Evolutionary conservation across 2,329 filamentous ascomycete species (phyloP), one percentile per base, ranked within the genome.

Genomic region (Stemphylium lycopersici): DNA sequence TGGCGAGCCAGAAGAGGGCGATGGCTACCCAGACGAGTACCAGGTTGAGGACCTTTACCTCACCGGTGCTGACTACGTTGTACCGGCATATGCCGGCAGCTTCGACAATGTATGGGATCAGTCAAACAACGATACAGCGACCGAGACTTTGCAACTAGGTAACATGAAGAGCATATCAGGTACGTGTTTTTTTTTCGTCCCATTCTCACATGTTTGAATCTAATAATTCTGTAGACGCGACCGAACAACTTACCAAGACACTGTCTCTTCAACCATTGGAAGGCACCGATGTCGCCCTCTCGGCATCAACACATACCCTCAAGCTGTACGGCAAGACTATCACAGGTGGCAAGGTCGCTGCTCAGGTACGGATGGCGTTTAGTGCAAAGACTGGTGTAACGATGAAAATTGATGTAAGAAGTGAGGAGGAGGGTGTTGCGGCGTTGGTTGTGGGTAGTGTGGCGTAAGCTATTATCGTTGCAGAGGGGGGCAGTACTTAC

Each of bases 41-140:
- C 91, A 97, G 78, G 90, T 98, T 56, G 91, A 95, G 58, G 92
- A 97, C 72, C 87, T 98, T 57, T 93, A 97, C 58, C 85, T 99
- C 56, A 84, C 87, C 15, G 95, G 93, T 54, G 92, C 91, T 64
- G 95, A 99, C 76, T 99, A 97, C 77, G 87, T 99, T 58, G 84
- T 96, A 42, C 95, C 95, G 16, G 89, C 91, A 2, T 99, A 96
- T 76, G 93, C 93, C 15, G 90, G 93, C 74, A 96, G 91, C 81
- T 99, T 98, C 74, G 91, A 90, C 72, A 91, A 96, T 69, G 85
- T 98, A 42, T 99, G 93, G 93, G 91, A 96, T 76, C 91, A 96
- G 77, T 87, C 93, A 48, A 91, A 91, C 48, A 92, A 93, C 46
- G 91, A 96, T 70, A 90, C 96, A 73, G 90, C 90, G 4, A 90